Percentiles rank a stretch among this genome's conserved stretches.
Evolutionary conservation across 2,329 filamentous ascomycete genomes (phyloP).

Genomic region (Periconia macrospinosa): DNA sequence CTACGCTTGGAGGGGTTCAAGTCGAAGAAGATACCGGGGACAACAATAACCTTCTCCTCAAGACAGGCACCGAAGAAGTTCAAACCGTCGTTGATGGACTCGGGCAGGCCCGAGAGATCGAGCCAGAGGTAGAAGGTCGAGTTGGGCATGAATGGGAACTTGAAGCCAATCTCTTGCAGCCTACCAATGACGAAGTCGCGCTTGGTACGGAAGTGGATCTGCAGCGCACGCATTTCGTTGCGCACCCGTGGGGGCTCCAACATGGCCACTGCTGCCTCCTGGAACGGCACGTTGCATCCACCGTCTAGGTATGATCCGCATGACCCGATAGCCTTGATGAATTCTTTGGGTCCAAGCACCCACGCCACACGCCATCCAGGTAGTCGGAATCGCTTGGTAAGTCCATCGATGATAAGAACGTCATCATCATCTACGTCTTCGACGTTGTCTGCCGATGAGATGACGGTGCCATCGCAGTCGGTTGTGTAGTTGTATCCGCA

Average conservation of each 20-base stretch:
- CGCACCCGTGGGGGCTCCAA: constrained; percentile 82
- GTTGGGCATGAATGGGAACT: constrained; percentile 76
- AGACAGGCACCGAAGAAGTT: constrained; percentile 97
- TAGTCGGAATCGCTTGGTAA: constrained; percentile 95
- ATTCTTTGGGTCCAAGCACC: constrained; percentile 95
- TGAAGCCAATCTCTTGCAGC: constrained; percentile 83
- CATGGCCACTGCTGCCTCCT: constrained; percentile 90
- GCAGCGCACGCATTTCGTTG: constrained; percentile 85
- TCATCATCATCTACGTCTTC: constrained; percentile 78
- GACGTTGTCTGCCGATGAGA: constrained; percentile 87
- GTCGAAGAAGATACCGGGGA: constrained; percentile 97
- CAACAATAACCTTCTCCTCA: constrained; percentile 92
- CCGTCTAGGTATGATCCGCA: constrained; percentile 95
- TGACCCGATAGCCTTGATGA: constrained; percentile 88
- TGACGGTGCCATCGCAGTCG: constrained; percentile 85
- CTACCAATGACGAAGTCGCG: constrained; percentile 85
- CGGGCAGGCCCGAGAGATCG: constrained; percentile 66
- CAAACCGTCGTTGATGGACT: constrained; percentile 85
- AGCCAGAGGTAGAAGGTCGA: constrained; percentile 94
- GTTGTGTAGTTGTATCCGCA: constrained; percentile 88
- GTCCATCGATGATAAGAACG: constrained; percentile 90
- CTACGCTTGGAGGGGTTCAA: constrained; percentile 86
- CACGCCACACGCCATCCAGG: constrained; percentile 96
- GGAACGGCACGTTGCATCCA: constrained; percentile 92
- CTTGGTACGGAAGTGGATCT: constrained; percentile 88